Evolutionary conservation across 2,329 filamentous ascomycete genomes (phyloP).

Genomic region (Thyridium curvatum): DNA sequence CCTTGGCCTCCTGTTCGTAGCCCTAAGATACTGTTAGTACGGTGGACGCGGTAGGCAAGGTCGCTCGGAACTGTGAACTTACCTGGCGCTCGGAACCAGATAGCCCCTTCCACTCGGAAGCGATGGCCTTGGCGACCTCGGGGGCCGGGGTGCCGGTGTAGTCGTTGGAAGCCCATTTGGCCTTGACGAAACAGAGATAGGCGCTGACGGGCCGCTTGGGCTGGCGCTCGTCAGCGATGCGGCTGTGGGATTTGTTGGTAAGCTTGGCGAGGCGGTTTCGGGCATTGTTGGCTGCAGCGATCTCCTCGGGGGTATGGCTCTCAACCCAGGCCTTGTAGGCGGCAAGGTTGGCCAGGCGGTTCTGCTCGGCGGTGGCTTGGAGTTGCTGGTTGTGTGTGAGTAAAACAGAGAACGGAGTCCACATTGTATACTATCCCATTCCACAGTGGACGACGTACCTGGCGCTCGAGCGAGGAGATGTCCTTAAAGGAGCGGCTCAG

Average conservation of each 20-base stretch:
- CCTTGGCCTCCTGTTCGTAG: conserved; percentile 25
- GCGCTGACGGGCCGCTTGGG: conserved; percentile 30
- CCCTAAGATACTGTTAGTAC: no score
- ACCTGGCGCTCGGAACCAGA: conserved; percentile 34
- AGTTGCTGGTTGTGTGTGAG: conserved; percentile 24
- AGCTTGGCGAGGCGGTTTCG: conserved; percentile 34
- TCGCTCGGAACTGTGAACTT: conserved; percentile 10
- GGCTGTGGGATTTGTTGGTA: conserved; percentile 6
- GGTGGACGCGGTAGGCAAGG: neutral
- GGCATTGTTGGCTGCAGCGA: conserved; percentile 40
- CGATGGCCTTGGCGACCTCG: conserved; percentile 17
- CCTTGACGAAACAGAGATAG: conserved; percentile 30
- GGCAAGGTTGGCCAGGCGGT: conserved; percentile 32
- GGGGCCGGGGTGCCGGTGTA: conserved; percentile 4
- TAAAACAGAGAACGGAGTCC: no score
- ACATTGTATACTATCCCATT: no score
- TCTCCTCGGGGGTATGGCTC: conserved; percentile 28
- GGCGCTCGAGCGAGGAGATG: conserved; percentile 30
- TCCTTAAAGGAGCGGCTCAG: conserved; percentile 28
- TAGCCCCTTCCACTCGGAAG: conserved; percentile 36
- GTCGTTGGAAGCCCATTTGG: conserved; percentile 25
- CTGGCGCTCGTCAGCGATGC: conserved; percentile 39
- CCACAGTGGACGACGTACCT: no score
- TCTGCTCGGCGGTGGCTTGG: conserved; percentile 24
- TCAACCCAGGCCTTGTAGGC: conserved; percentile 42